Conservation (phyloP, 1,139 yeast species). For the Saccharomyces hybrid region DNA sequence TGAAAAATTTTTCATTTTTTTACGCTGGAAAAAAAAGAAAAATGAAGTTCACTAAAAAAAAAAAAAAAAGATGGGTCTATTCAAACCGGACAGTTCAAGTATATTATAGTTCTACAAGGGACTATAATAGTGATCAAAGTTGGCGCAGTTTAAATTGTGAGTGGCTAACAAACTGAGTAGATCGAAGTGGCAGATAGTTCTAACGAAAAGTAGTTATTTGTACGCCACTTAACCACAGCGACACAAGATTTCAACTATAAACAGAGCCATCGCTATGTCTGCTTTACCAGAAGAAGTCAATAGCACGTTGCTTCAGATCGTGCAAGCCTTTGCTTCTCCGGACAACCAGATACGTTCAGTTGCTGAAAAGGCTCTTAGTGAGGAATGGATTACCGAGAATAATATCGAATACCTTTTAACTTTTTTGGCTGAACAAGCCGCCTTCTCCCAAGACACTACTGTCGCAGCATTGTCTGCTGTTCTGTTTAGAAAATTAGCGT, state of each 20-base stretch:
- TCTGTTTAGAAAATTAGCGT: constrained; percentile 77
- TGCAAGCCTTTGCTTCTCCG: constrained; percentile 66
- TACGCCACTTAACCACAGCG: not conserved
- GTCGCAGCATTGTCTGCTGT: constrained; percentile 61
- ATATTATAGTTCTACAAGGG: not conserved
- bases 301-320: constrained; percentile 48
- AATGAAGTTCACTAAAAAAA: not conserved
- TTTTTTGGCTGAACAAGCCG: constrained; percentile 78
- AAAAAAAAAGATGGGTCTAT: not conserved
- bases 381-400: constrained; percentile 62
- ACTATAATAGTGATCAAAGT: not conserved
- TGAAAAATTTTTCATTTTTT: not conserved
- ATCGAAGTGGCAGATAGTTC: not conserved
- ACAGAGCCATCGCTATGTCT: constrained; percentile 37
- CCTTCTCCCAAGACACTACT: constrained; percentile 32
- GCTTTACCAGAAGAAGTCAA: constrained; percentile 58
- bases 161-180: not conserved
- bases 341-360: constrained; percentile 66
- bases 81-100: not conserved
- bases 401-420: constrained; percentile 63
- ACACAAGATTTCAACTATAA: not conserved
- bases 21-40: not conserved
- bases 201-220: not conserved
- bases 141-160: not conserved
- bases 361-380: constrained; percentile 70